Conservation (phyloP, 2,329 filamentous ascomycete species). For the Penicillium sp. region DNA sequence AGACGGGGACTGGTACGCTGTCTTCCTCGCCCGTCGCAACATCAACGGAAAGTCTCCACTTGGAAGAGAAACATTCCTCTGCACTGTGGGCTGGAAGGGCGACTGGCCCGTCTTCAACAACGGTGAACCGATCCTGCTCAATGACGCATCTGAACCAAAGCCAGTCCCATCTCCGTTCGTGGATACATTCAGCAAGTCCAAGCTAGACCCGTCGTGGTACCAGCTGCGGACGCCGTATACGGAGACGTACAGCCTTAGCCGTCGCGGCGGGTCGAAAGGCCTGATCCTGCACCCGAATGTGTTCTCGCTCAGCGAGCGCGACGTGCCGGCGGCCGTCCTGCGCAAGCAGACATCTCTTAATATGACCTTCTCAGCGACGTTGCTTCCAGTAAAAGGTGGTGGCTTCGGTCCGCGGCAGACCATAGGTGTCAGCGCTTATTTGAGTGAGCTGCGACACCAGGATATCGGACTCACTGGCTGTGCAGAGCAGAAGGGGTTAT, state of each 20-base stretch:
- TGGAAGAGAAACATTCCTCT: slow-evolving; percentile 12
- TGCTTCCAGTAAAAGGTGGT: background rate
- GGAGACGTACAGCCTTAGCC: background rate
- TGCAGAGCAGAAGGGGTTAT: background rate
- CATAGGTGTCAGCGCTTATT: slow-evolving; percentile 2
- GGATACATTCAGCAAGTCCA: background rate
- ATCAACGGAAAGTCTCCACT: slow-evolving; percentile 1
- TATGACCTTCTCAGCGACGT: slow-evolving; percentile 7
- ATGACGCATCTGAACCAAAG: background rate
- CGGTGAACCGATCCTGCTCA: background rate
- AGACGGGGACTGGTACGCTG: background rate
- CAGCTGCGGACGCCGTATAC: slow-evolving; percentile 10
- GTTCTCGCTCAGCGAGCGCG: slow-evolving; percentile 9
- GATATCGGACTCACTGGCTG: slow-evolving; percentile 11
- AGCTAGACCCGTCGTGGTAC: slow-evolving; percentile 5
- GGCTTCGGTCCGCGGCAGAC: background rate
- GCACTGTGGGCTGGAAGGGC: background rate
- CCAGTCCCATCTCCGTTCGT: background rate
- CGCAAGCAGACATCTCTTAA: slow-evolving; percentile 13
- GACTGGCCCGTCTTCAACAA: slow-evolving; percentile 11
- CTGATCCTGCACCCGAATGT: slow-evolving; percentile 10
- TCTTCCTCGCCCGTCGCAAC: slow-evolving; percentile 4
- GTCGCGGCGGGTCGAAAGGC: background rate
- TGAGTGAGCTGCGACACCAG: slow-evolving; percentile 1
- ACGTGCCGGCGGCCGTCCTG: slow-evolving; percentile 8